These are phyloP conservation scores for Aspergillus haitiensis DNA, from an alignment of 495 filamentous ascomycete species.

Conservation along the genomic window DNA sequence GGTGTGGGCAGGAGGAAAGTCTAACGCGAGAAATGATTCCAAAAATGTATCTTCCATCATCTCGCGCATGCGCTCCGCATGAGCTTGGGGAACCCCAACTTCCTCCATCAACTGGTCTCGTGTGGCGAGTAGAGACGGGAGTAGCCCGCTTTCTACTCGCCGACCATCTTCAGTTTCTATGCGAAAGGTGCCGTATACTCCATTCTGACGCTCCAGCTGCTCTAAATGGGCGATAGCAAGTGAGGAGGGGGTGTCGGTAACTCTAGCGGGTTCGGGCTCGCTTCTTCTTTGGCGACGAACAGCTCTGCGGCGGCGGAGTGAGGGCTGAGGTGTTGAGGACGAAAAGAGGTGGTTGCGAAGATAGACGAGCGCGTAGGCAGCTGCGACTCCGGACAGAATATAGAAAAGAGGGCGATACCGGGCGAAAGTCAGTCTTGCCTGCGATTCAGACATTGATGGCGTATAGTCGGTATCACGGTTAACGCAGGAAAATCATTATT, in stretches of 20 bases:
- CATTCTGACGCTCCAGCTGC: conserved; percentile 48
- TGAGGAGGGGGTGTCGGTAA: conserved; percentile 39
- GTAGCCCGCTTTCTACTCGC: conserved; percentile 48
- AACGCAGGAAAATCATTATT: conserved; percentile 25
- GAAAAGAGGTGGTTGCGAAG: conserved; percentile 42
- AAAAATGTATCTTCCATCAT: conserved; percentile 54
- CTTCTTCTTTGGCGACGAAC: conserved; percentile 42
- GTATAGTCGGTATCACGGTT: conserved; percentile 18
- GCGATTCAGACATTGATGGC: conserved; percentile 39
- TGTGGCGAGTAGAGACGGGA: conserved; percentile 47
- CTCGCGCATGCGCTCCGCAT: conserved; percentile 50
- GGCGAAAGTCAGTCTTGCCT: conserved; percentile 39
- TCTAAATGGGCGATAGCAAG: conserved; percentile 47
- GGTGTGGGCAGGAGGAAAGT: conserved; percentile 44
- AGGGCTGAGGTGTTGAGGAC: conserved; percentile 27
- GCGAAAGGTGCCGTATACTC: conserved; percentile 50
- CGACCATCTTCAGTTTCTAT: conserved; percentile 50
- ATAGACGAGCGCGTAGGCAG: conserved; percentile 50
- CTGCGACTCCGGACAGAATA: conserved; percentile 50
- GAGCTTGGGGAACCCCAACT: conserved; percentile 40
- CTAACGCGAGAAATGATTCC: conserved; percentile 49
- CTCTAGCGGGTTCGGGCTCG: conserved; percentile 28
- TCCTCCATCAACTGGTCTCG: conserved; percentile 50
- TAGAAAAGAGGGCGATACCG: conserved; percentile 53
- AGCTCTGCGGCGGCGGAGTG: conserved; percentile 51